Base-by-base conservation (phyloP, 2,329 filamentous ascomycete species). In the Moelleriella libera region DNA sequence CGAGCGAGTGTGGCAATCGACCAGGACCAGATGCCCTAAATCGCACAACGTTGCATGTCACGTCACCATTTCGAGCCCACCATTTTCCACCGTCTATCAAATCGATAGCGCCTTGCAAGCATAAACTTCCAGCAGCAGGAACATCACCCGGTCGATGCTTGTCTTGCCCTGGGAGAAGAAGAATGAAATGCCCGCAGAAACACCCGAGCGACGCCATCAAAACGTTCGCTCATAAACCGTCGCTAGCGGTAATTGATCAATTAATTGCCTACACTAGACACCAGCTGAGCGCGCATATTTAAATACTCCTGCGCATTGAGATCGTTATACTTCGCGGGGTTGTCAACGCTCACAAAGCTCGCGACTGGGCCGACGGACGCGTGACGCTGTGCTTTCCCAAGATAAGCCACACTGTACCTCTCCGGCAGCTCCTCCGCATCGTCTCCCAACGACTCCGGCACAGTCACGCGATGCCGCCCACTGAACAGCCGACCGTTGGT, bases 401-500 rank as follows among this genome's bases (percentile, higher is more conserved):
- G 57, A 41, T 59, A 59, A 0, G 56, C 56, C 3, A 57, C 53
- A 0, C 57, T 59, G 44, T 53, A 58, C 9, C 57, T 45, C 40
- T 58, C 57, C 1, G 58, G 58, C 7, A 66, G 54, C 2, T 51
- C 47, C 32, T 3, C 32, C 32, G 32, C 32, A 2, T 49, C 47
- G 14, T 57, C 51, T 6, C 29, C 31, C 8, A 6, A 53, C 54
- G 49, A 45, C 7, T 52, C 55, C 5, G 62, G 63, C 3, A 55
- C 48, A 2, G 53, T 59, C 1, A 69, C 64, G 3, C 57, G 59
- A 46, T 69, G 66, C 6, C 61, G 52, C 0, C 59, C 61, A 0
- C 63, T 58, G n/a, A 49, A 54, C 45, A 69, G 53, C 0, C 48
- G 54, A 11, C 60, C 58, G 31, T 67, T 67, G 1, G 65, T 66